Evolutionary conservation across 768 basidiomycete genomes (phyloP), one percentile per base, ranked within the genome.

Genomic region (Myochromella boudieri): DNA sequence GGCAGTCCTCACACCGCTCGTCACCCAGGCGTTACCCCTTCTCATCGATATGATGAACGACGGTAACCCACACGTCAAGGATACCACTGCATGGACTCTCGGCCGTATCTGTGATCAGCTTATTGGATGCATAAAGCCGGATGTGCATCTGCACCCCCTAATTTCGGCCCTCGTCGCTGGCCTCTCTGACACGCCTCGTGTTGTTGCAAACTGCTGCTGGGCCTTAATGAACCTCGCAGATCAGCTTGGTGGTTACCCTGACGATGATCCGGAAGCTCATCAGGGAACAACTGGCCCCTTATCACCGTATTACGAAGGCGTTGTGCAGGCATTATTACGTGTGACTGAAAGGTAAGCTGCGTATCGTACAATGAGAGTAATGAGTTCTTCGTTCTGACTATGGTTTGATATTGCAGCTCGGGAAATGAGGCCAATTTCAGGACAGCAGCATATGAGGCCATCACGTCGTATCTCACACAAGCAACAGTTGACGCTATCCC

Each of bases 1-100:
- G 9, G 66, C 70, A 26, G 85, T 93, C 21, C 81, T 99, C 41
- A 86, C 84, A 17, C 92, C 94, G 26, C 84, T 99, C 34, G 94
- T 97, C 53, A 81, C 88, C 53, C 94, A 97, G 64, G 97, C 97
- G 1, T 77, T 99, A 10, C 92, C 92, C 4, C 84, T 95, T 31
- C 78, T 99, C 38, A 93, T 98, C 61, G 84, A 85, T 56, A 95
- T 97, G 94, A 95, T 98, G 91, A 75, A 72, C 37, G 97, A 98
- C 62, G 59, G 74, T 27, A 84, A 94, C 53, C 37, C 80, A 2
- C 88, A 92, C 50, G 95, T 99, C 56, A 91, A 95, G 68, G 97
- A 98, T 64, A 95, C 94, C 1, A 92, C 91, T 21, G 95, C 97
- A 2, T 99, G 95, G 95, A 98, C 97, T 1, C 77, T 99, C 11